These are phyloP conservation scores for Phialemoniopsis sp. DNA, from an alignment of 2,329 filamentous ascomycete species.

Conservation along the genomic window DNA sequence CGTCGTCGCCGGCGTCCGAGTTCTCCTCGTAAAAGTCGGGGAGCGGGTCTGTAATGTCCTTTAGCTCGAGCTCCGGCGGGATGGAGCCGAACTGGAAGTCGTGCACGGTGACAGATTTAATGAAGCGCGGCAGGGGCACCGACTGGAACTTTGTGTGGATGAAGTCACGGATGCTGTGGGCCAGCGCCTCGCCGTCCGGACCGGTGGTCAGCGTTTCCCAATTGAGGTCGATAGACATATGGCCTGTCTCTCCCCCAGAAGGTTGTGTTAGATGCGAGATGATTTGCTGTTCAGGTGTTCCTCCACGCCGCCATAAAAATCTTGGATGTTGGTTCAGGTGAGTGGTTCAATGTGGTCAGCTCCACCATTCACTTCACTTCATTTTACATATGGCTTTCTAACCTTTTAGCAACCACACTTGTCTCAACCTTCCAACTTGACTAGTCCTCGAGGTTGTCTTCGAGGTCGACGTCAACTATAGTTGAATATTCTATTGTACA, in stretches of 20 bases:
- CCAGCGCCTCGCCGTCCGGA: constrained; percentile 79
- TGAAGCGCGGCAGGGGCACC: constrained; percentile 87
- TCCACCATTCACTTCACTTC: no score
- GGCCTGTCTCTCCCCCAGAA: not conserved
- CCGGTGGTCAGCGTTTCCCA: constrained; percentile 92
- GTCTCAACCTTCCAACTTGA: no score
- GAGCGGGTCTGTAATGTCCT: constrained; percentile 93
- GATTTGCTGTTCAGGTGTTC: no score
- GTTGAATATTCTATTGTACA: no score
- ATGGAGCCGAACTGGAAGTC: constrained; percentile 88
- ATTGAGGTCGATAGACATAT: constrained; percentile 96
- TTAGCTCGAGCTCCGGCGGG: constrained; percentile 82
- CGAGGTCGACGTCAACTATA: constrained; percentile 99
- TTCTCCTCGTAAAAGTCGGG: constrained; percentile 94
- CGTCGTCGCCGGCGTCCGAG: constrained; percentile 56
- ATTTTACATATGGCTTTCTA: no score
- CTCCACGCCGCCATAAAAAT: no score
- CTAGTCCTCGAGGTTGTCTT: constrained; percentile 98
- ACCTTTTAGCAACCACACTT: no score
- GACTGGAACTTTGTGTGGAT: constrained; percentile 95
- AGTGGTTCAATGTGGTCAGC: no score
- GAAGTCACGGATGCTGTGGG: constrained; percentile 84
- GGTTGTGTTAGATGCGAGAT: no score
- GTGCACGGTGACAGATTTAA: constrained; percentile 92
- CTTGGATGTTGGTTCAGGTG: no score